These are phyloP conservation scores for Globisporangium iwayamae DNA, from an alignment of 352 stramenopile genomes.

Conservation along the genomic window DNA sequence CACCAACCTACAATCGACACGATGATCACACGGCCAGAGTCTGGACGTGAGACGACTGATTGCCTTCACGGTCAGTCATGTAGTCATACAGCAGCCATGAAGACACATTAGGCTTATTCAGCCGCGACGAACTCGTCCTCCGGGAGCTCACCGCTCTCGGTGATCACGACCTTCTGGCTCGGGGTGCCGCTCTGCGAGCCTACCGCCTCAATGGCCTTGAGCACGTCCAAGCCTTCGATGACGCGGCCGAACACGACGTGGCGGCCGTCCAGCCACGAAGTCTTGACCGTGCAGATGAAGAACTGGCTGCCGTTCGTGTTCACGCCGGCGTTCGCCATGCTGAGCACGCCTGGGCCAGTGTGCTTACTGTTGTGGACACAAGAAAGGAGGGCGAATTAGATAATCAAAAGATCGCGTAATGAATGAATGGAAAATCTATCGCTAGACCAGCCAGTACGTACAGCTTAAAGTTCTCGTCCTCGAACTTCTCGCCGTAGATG, in stretches of 20 bases:
- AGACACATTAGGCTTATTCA: conserved; percentile 19
- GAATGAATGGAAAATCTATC: background rate
- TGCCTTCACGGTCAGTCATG: no score
- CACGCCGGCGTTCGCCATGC: conserved; percentile 81
- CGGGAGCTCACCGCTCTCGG: conserved; percentile 91
- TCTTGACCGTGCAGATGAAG: conserved; percentile 95
- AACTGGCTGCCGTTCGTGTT: conserved; percentile 97
- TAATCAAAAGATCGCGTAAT: background rate
- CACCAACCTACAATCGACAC: no score
- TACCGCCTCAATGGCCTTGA: conserved; percentile 95
- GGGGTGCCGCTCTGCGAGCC: conserved; percentile 91
- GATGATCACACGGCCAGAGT: no score
- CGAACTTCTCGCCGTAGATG: conserved; percentile 95
- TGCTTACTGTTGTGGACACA: conserved; percentile 43
- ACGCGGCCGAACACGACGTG: conserved; percentile 94
- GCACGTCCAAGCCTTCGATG: conserved; percentile 93
- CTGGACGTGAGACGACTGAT: no score
- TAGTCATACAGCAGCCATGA: no score
- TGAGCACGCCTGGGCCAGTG: conserved; percentile 59
- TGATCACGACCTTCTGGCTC: conserved; percentile 87
- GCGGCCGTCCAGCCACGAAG: conserved; percentile 85
- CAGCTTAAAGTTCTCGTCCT: conserved; percentile 94
- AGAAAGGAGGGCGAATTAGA: background rate
- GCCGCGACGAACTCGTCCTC: conserved; percentile 46
- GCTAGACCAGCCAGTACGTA: conserved; percentile 17